These are phyloP conservation scores for Candida fluviatilis DNA, from an alignment of 805 yeast genomes.

Conservation along the genomic window DNA sequence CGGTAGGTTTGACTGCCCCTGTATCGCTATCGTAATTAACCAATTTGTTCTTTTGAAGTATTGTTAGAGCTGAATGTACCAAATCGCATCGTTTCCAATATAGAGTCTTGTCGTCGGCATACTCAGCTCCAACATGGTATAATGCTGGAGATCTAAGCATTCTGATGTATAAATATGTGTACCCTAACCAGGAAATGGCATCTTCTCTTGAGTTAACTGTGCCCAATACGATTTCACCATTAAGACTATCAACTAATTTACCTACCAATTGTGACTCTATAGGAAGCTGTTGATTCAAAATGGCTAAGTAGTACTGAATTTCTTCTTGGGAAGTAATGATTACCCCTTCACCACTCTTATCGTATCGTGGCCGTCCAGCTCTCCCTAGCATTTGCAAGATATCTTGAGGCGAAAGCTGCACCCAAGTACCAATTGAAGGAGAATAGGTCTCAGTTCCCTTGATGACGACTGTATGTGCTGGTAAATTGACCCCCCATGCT, in stretches of 20 bases:
- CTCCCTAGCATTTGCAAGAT: constrained; percentile 96
- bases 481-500: constrained; percentile 96
- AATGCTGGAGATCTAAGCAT: constrained; percentile 69
- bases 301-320: constrained; percentile 81
- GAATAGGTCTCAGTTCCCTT: constrained; percentile 93
- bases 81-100: constrained; percentile 58
- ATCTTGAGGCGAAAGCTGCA: constrained; percentile 90
- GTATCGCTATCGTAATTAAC: constrained; percentile 50
- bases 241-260: constrained; percentile 66
- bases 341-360: constrained; percentile 88
- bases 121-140: constrained; percentile 72
- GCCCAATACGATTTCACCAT: constrained; percentile 85
- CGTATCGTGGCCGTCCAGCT: constrained; percentile 96
- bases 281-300: constrained; percentile 87
- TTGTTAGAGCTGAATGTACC: constrained; percentile 68
- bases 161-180: constrained; percentile 74
- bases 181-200: constrained; percentile 76
- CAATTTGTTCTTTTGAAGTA: constrained; percentile 54
- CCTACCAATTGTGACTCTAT: constrained; percentile 84
- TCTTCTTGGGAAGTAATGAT: constrained; percentile 85
- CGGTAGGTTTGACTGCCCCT: constrained; percentile 46
- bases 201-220: constrained; percentile 55
- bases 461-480: constrained; percentile 91
- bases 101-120: constrained; percentile 45
- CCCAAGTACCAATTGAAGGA: constrained; percentile 88